Evolutionary conservation across 371 early-diverging fungal genomes (phyloP).

Genomic region (Catenaria anguillulae): DNA sequence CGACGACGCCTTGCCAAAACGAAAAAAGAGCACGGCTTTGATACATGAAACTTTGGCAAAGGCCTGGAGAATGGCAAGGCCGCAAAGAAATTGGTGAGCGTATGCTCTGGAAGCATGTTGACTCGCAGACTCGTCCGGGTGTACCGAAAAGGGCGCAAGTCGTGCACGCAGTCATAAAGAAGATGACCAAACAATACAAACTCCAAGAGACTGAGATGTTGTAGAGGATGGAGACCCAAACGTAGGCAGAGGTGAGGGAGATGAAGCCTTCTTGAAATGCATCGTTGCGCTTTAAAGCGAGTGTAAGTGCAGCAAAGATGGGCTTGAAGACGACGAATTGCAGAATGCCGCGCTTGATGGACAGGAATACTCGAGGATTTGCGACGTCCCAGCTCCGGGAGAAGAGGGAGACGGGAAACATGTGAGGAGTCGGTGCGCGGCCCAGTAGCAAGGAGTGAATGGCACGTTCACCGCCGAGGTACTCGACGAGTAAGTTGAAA

Average conservation of each 20-base stretch:
- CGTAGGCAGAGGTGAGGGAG: conserved; percentile 48
- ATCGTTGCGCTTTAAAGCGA: conserved; percentile 56
- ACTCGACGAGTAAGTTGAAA: conserved; percentile 72
- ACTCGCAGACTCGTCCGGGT: conserved; percentile 36
- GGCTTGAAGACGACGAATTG: conserved; percentile 89
- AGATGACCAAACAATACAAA: conserved; percentile 75
- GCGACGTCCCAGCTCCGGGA: conserved; percentile 67
- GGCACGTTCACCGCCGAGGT: conserved; percentile 82
- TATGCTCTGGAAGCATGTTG: conserved; percentile 30
- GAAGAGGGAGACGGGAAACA: conserved; percentile 66
- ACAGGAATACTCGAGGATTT: conserved; percentile 74
- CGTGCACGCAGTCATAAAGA: conserved; percentile 68
- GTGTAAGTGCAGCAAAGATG: conserved; percentile 54
- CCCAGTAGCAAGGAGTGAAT: conserved; percentile 58
- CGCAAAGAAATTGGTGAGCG: conserved; percentile 73
- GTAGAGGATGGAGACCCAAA: conserved; percentile 69
- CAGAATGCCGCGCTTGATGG: conserved; percentile 69
- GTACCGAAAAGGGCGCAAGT: conserved; percentile 62
- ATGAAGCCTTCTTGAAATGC: conserved; percentile 70
- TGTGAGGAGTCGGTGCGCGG: conserved; percentile 56
- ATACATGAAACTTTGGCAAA: conserved; percentile 81
- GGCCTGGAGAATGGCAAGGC: conserved; percentile 36
- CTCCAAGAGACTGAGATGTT: conserved; percentile 69
- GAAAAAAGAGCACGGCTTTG: conserved; percentile 88
- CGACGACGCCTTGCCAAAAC: conserved; percentile 85